A percentile compares a stretch with the other conserved stretches of the same genome.
Evolutionary conservation across 116 monocot species (phyloP).

Genomic region (Cymodocea nodosa): DNA sequence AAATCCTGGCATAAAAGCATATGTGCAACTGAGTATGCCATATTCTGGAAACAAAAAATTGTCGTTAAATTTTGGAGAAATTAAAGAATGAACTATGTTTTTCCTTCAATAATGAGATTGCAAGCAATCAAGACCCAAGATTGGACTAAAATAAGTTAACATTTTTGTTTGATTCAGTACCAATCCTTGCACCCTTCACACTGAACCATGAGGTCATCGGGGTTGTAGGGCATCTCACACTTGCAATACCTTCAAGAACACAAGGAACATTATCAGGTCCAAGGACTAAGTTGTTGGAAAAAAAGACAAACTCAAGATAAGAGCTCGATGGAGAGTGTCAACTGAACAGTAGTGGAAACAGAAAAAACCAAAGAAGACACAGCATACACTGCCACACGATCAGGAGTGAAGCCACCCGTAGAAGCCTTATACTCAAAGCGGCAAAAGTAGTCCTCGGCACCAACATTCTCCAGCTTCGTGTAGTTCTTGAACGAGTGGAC

Average conservation of each 20-base stretch:
- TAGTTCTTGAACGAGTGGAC: constrained; percentile 52
- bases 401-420: constrained; percentile 40
- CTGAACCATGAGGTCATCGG: constrained; percentile 48
- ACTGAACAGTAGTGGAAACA: not conserved
- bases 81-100: too few species aligned
- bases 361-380: not conserved
- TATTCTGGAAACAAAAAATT: too few species aligned
- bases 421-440: constrained; percentile 51
- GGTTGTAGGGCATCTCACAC: constrained; percentile 48
- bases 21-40: too few species aligned
- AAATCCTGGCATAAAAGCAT: too few species aligned
- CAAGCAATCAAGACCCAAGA: not conserved
- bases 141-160: not conserved
- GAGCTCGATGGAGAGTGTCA: not conserved
- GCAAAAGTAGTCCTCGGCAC: constrained; percentile 43
- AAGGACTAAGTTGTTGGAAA: not conserved
- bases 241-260: constrained; percentile 35
- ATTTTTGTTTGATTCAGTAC: constrained; percentile 6
- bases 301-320: not conserved
- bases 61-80: too few species aligned
- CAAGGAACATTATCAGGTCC: not conserved
- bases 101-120: too few species aligned
- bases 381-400: constrained; percentile 41
- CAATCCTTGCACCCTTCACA: constrained; percentile 51
- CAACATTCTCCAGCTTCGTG: constrained; percentile 49